phyloP scores from a whole-genome alignment of 2,329 filamentous ascomycete species.

The Karstenula rhodostoma region DNA sequence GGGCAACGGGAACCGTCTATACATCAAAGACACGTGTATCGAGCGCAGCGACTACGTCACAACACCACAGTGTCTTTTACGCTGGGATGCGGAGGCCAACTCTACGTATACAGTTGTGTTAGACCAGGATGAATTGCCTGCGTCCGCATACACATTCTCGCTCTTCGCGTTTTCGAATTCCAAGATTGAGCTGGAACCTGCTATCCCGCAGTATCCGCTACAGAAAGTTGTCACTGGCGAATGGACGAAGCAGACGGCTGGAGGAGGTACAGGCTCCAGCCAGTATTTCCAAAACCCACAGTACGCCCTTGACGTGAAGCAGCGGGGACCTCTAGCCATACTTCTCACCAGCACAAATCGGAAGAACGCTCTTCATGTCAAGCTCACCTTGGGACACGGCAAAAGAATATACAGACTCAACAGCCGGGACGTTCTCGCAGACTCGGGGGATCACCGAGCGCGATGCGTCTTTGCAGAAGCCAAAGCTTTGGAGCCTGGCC shows the following conservation, averaged over 20 bases:
- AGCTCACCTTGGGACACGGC: conserved; percentile 80
- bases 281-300: conserved; percentile 89
- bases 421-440: conserved; percentile 78
- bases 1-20: conserved; percentile 73
- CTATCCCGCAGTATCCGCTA: conserved; percentile 67
- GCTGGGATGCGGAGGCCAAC: conserved; percentile 67
- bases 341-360: conserved; percentile 73
- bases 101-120: conserved; percentile 71
- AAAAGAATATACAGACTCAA: conserved; percentile 74
- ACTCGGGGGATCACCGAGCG: conserved; percentile 88
- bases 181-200: conserved; percentile 68
- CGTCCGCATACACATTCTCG: conserved; percentile 82
- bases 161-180: conserved; percentile 80
- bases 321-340: conserved; percentile 71
- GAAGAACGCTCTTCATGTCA: conserved; percentile 82
- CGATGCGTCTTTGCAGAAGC: conserved; percentile 77
- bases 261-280: conserved; percentile 80
- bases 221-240: conserved; percentile 66
- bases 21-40: conserved; percentile 74
- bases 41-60: conserved; percentile 89
- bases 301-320: conserved; percentile 71
- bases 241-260: conserved; percentile 83
- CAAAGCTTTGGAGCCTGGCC: conserved; percentile 69
- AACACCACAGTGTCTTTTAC: conserved; percentile 88
- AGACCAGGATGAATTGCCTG: conserved; percentile 79